Conservation (phyloP, 176 grass and related monocot genomes). For the Stipa capillata region DNA sequence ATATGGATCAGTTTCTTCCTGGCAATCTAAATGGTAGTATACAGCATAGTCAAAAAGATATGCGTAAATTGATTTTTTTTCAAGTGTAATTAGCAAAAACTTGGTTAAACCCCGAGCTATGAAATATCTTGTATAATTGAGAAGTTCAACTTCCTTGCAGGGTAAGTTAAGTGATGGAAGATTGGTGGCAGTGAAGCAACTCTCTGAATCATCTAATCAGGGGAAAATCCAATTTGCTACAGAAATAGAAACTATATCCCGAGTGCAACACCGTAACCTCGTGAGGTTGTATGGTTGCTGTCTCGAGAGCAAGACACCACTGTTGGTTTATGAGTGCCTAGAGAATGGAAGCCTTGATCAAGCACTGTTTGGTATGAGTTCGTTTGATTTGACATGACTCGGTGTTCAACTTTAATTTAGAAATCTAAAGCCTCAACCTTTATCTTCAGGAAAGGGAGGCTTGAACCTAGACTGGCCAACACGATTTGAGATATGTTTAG, state of each 20-base stretch:
- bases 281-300: slow-evolving; percentile 56
- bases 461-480: slow-evolving; percentile 44
- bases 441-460: slow-evolving; percentile 29
- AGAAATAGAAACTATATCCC: slow-evolving; percentile 39
- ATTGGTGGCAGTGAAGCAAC: slow-evolving; percentile 53
- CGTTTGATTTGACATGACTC: not conserved
- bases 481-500: slow-evolving; percentile 63
- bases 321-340: slow-evolving; percentile 72
- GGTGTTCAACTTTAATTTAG: not conserved
- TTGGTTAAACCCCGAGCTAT: not conserved
- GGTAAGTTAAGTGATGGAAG: slow-evolving; percentile 50
- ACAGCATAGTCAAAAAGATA: not conserved
- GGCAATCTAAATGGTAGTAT: not conserved
- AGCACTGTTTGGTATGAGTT: slow-evolving; percentile 50
- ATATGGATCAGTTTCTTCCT: not conserved
- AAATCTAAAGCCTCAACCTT: not conserved
- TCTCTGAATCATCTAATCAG: slow-evolving; percentile 50
- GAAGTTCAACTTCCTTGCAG: slow-evolving; percentile 6
- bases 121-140: not conserved
- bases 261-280: slow-evolving; percentile 43
- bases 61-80: not conserved
- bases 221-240: slow-evolving; percentile 51
- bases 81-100: not conserved
- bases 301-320: slow-evolving; percentile 44
- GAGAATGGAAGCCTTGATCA: slow-evolving; percentile 83